Conservation (phyloP, 345 rosid species). For the Toxicodendron radicans region DNA sequence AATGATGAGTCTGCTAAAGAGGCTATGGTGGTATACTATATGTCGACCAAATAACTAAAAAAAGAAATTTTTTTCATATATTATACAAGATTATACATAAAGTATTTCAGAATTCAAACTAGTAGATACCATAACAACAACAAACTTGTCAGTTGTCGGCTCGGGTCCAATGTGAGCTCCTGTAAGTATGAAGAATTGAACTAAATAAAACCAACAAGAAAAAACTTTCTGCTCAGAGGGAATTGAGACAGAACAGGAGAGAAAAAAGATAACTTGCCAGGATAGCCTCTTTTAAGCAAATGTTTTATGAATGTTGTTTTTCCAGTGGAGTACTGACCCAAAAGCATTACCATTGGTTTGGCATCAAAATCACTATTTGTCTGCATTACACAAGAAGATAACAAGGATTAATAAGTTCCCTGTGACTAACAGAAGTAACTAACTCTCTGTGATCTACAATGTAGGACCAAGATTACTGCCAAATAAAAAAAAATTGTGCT, state of each 20-base stretch:
- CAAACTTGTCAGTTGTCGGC: slow-evolving; percentile 98
- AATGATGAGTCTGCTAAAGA: neutral
- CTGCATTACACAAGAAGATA: slow-evolving; percentile 39
- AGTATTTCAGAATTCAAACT: neutral
- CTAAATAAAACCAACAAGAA: slow-evolving; percentile 4
- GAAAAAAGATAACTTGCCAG: slow-evolving; percentile 47
- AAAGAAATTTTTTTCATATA: too few relatives aligned
- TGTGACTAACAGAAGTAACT: neutral
- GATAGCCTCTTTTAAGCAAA: slow-evolving; percentile 78
- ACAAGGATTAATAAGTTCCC: slow-evolving; percentile 17
- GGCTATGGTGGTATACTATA: too few relatives aligned
- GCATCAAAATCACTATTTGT: slow-evolving; percentile 91
- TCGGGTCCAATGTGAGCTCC: slow-evolving; percentile 99
- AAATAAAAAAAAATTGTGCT: slow-evolving; percentile 15
- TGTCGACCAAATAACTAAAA: too few relatives aligned
- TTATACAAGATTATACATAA: too few relatives aligned
- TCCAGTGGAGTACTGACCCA: slow-evolving; percentile 98
- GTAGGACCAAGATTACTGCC: neutral
- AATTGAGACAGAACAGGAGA: slow-evolving; percentile 12
- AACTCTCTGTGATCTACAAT: neutral
- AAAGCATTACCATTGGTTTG: slow-evolving; percentile 96
- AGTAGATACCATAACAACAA: slow-evolving; percentile 81
- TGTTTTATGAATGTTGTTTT: slow-evolving; percentile 97
- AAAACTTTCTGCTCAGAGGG: neutral
- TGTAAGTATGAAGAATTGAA: slow-evolving; percentile 30